Conservation (phyloP, 2,329 filamentous ascomycete genomes). For the Pseudocercospora macadamiae region DNA sequence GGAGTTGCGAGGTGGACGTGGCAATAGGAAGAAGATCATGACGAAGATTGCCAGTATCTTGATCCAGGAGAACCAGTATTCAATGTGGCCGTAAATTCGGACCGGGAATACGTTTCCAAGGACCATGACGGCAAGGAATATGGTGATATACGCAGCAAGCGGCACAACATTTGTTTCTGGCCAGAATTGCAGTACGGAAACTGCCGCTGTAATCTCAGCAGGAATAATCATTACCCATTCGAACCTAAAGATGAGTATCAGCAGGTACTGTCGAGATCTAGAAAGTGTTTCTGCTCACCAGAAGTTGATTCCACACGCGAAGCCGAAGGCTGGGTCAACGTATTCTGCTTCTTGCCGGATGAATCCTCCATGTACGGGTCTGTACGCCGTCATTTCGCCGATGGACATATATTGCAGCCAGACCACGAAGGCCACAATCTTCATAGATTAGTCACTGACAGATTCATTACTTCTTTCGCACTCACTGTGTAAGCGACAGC, state of each 20-base stretch:
- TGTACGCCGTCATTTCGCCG: conserved; percentile 31
- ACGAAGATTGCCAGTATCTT: conserved; percentile 38
- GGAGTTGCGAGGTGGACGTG: conserved; percentile 54
- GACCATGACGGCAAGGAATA: conserved; percentile 37
- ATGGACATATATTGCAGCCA: conserved; percentile 40
- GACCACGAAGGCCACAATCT: conserved; percentile 36
- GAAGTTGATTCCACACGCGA: conserved; percentile 41
- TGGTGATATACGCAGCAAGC: conserved; percentile 40
- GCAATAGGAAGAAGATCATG: conserved; percentile 42
- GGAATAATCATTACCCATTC: conserved; percentile 41
- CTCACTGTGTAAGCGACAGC: conserved; percentile 40
- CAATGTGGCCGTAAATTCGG: conserved; percentile 37
- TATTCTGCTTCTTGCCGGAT: conserved; percentile 40
- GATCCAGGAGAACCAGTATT: conserved; percentile 39
- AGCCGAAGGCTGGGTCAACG: conserved; percentile 40
- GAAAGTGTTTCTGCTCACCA: too few relatives aligned
- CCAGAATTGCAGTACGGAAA: conserved; percentile 41
- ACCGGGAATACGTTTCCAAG: conserved; percentile 33
- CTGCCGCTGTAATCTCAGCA: conserved; percentile 42
- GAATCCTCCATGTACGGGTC: conserved; percentile 36
- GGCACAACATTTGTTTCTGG: conserved; percentile 33
- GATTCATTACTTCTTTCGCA: background rate
- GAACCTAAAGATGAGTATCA: background rate
- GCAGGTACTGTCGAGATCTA: too few relatives aligned
- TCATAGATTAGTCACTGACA: background rate